A percentile compares a stretch with the other conserved stretches of the same genome.
phyloP scores from a whole-genome alignment of 208 protist species.

The Acanthamoeba castellanii region DNA sequence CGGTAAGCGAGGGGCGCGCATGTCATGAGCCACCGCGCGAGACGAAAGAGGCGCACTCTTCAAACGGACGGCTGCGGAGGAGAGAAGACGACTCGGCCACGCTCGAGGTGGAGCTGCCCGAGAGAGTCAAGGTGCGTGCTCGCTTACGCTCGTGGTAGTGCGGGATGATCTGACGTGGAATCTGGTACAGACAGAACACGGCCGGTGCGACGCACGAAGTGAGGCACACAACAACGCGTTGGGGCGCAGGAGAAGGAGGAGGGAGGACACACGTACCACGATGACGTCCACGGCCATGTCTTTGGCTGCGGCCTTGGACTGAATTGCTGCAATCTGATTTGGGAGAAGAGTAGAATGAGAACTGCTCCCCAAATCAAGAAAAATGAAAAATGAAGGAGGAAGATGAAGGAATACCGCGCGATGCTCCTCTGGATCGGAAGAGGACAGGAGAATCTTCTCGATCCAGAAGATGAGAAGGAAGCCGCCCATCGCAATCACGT shows the following conservation, averaged over 20 bases:
- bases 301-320: conserved; percentile 24
- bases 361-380: not conserved
- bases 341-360: not conserved
- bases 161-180: conserved; percentile 62
- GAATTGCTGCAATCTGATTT: conserved; percentile 47
- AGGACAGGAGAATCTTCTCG: conserved; percentile 64
- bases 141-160: conserved; percentile 50
- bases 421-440: conserved; percentile 37
- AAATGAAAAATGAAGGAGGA: not conserved
- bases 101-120: not conserved
- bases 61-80: not conserved
- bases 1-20: not conserved
- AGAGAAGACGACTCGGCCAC: not conserved
- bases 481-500: conserved; percentile 50
- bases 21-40: not conserved
- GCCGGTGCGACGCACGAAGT: not conserved
- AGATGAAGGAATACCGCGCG: not conserved
- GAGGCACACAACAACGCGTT: too few relatives aligned
- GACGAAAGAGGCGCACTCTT: not conserved
- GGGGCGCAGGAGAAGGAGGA: not conserved
- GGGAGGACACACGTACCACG: conserved; percentile 16
- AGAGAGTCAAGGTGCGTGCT: not conserved
- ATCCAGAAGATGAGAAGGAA: conserved; percentile 63
- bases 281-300: conserved; percentile 40
- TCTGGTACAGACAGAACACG: not conserved